Conservation (phyloP, 345 rosid species). For the Eutrema heterophyllum region DNA sequence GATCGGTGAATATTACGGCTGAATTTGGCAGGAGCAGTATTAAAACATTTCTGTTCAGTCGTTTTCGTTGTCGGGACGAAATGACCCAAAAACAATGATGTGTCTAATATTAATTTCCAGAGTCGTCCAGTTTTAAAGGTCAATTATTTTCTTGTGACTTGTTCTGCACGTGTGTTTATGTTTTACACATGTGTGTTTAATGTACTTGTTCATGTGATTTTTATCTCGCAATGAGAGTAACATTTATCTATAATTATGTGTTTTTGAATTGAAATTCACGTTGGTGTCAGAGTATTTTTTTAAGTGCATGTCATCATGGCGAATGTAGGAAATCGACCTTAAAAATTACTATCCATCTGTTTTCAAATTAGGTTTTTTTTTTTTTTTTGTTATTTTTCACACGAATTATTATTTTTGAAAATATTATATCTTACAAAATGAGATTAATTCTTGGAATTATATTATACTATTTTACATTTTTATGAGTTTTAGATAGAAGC, state of each 20-base stretch:
- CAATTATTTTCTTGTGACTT: conserved; percentile 15
- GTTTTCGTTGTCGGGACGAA: conserved; percentile 25
- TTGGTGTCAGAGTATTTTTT: not conserved
- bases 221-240: not conserved
- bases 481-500: not conserved
- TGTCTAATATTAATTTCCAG: not conserved
- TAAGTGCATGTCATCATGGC: not conserved
- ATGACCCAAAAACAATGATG: conserved; percentile 14
- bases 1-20: conserved; percentile 7
- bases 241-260: not conserved
- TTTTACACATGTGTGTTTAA: conserved; percentile 1
- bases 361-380: not conserved
- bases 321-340: not conserved
- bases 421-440: not conserved
- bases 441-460: not conserved
- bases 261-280: not conserved
- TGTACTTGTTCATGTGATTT: not conserved
- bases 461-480: not conserved
- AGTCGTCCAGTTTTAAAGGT: conserved; percentile 11
- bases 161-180: conserved; percentile 21
- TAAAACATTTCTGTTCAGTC: conserved; percentile 14
- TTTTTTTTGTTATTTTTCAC: not conserved
- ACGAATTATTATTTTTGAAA: not conserved
- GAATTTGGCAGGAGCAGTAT: conserved; percentile 5
- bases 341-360: not conserved